Conservation (phyloP, 768 basidiomycete species). For the Psilocybe cubensis region DNA sequence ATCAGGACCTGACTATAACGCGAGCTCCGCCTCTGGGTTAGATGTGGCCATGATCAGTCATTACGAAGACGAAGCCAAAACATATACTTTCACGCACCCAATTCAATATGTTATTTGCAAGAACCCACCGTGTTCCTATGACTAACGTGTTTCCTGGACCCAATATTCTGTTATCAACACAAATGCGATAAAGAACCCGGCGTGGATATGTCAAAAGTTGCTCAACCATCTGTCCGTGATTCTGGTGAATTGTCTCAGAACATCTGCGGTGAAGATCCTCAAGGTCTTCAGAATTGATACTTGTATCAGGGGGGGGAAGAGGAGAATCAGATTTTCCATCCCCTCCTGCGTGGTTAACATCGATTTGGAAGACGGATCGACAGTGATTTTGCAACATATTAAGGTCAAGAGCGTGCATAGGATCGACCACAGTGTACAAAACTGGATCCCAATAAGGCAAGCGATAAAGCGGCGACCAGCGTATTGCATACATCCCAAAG, state of each 20-base stretch:
- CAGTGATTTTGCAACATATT: constrained; percentile 17
- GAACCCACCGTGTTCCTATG: constrained; percentile 25
- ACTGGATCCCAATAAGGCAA: constrained; percentile 19
- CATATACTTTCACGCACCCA: constrained; percentile 31
- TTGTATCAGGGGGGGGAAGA: background rate
- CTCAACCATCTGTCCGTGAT: too few relatives aligned
- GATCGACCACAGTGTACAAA: constrained; percentile 13
- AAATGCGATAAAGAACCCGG: constrained; percentile 25
- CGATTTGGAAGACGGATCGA: constrained; percentile 24
- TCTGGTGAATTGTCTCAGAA: too few relatives aligned
- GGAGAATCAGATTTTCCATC: constrained; percentile 10
- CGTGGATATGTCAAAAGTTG: constrained; percentile 18
- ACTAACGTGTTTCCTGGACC: constrained; percentile 11
- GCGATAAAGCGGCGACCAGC: constrained; percentile 31
- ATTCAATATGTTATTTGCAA: constrained; percentile 21
- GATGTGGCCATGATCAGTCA: too few relatives aligned
- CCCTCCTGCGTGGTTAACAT: constrained; percentile 18
- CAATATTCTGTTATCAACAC: constrained; percentile 22
- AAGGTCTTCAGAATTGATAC: too few relatives aligned
- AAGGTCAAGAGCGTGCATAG: constrained; percentile 20
- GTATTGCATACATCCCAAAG: constrained; percentile 25
- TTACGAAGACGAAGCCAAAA: too few relatives aligned
- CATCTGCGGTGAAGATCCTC: background rate
- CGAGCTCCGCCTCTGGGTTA: too few relatives aligned
- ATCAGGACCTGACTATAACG: too few relatives aligned